Conservation (phyloP, 495 filamentous ascomycete species). For the Rhizodiscina lignyota region DNA sequence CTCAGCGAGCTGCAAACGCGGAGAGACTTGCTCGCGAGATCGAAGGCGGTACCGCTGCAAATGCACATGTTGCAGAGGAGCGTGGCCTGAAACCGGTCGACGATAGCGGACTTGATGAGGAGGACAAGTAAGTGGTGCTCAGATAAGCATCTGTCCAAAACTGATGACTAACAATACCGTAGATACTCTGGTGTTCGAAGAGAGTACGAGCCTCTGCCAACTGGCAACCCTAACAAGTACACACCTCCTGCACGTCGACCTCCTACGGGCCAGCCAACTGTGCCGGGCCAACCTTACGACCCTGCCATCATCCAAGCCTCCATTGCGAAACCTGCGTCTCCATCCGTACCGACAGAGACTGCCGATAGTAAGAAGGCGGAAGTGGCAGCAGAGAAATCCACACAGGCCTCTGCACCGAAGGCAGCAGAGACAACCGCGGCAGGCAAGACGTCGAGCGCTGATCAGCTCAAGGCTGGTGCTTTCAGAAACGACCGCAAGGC, state of each 20-base stretch:
- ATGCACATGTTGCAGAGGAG: constrained; percentile 78
- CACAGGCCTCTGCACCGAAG: no score
- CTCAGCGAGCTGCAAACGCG: constrained; percentile 56
- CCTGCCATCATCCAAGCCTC: constrained; percentile 71
- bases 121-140: constrained; percentile 56
- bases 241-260: constrained; percentile 76
- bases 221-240: constrained; percentile 58
- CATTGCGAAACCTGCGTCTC: constrained; percentile 39
- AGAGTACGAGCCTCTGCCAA: constrained; percentile 50
- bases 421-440: no score
- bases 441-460: no score
- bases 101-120: constrained; percentile 58
- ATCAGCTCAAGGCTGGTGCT: no score
- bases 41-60: constrained; percentile 47
- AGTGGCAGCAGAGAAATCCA: no score
- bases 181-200: constrained; percentile 88
- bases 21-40: constrained; percentile 82
- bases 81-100: constrained; percentile 51
- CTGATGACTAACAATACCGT: constrained; percentile 16
- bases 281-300: constrained; percentile 57
- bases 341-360: no score
- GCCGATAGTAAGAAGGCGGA: no score
- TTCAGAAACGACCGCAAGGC: no score
- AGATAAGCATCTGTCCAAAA: constrained; percentile 3
- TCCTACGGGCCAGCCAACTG: constrained; percentile 52